A percentile compares a stretch with the other conserved stretches of the same genome.
phyloP scores from a whole-genome alignment of 345 rosid genomes.

The Aethionema arabicum region DNA sequence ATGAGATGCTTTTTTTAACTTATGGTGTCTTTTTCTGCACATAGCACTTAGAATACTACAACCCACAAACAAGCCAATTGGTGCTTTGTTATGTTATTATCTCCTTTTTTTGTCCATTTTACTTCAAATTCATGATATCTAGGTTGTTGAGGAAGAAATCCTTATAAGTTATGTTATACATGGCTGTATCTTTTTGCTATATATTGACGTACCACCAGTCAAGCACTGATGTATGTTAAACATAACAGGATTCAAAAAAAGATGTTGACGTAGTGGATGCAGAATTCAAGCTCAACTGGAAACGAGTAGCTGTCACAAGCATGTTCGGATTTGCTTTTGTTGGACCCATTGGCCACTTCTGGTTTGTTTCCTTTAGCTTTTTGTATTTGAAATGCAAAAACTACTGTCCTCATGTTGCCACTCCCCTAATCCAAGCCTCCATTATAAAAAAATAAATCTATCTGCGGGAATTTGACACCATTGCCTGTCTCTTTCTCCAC shows the following conservation, averaged over 20 bases:
- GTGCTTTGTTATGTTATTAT: conserved; percentile 6
- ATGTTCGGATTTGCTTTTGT: conserved; percentile 76
- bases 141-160: not conserved
- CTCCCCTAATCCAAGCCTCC: not conserved
- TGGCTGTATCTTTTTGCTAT: conserved; percentile 10
- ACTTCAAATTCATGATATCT: not conserved
- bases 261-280: conserved; percentile 44
- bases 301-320: conserved; percentile 73
- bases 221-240: conserved; percentile 24
- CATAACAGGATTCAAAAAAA: conserved; percentile 53
- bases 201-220: not conserved
- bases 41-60: conserved; percentile 8
- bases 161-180: not conserved
- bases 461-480: no score
- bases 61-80: conserved; percentile 10
- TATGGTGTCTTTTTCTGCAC: conserved; percentile 5
- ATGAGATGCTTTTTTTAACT: not conserved
- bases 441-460: no score
- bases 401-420: conserved; percentile 9
- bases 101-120: conserved; percentile 3
- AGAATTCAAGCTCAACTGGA: conserved; percentile 64
- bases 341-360: conserved; percentile 86
- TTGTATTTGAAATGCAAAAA: conserved; percentile 1
- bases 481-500: no score
- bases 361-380: conserved; percentile 48